These are phyloP conservation scores for Floccularia luteovirens DNA, from an alignment of 768 basidiomycete species.

Conservation along the genomic window DNA sequence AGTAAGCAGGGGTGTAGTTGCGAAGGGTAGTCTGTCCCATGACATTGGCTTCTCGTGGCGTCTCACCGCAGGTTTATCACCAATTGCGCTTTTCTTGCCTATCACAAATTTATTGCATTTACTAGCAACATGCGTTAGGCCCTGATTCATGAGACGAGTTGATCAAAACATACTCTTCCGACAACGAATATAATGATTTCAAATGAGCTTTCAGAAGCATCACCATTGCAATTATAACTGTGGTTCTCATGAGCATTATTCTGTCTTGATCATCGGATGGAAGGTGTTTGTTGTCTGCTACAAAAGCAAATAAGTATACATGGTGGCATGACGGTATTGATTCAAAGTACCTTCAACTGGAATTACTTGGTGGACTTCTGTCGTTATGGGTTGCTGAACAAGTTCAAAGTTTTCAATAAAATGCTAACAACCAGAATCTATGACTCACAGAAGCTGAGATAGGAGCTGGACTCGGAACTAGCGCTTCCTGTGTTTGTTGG, in stretches of 20 bases:
- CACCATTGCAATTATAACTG: slow-evolving; percentile 75
- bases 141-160: neutral
- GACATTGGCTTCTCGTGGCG: slow-evolving; percentile 55
- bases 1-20: slow-evolving; percentile 48
- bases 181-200: slow-evolving; percentile 74
- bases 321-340: too few relatives aligned
- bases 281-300: neutral
- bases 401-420: neutral
- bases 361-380: neutral
- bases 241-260: slow-evolving; percentile 46
- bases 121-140: slow-evolving; percentile 43
- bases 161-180: slow-evolving; percentile 74
- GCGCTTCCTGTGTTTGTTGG: slow-evolving; percentile 3
- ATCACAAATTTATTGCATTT: slow-evolving; percentile 87
- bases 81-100: slow-evolving; percentile 85
- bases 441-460: neutral
- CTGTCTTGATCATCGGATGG: slow-evolving; percentile 8
- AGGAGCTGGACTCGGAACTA: neutral
- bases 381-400: neutral
- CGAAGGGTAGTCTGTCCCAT: slow-evolving; percentile 73
- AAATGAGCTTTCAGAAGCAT: slow-evolving; percentile 85
- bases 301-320: neutral
- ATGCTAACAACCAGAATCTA: neutral
- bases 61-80: slow-evolving; percentile 72
- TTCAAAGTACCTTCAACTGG: too few relatives aligned